These are phyloP conservation scores for Ustilago cynodontis DNA, from an alignment of 1,284 basidiomycete genomes.

Conservation along the genomic window DNA sequence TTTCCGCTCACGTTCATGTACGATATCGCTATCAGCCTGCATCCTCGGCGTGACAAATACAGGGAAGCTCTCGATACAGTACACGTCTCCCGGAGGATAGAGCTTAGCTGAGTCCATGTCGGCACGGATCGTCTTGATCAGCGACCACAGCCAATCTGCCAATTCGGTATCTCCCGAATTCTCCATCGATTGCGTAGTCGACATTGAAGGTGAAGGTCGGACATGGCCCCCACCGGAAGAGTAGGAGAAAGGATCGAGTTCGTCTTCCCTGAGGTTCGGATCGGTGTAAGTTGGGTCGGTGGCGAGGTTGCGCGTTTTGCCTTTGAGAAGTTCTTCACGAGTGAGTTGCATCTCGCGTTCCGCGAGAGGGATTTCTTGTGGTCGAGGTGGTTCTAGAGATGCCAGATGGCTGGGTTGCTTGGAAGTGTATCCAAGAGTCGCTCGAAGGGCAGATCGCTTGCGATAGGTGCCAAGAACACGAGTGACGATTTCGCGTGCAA, in stretches of 20 bases:
- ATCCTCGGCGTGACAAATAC: slow-evolving; percentile 59
- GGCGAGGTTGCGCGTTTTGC: slow-evolving; percentile 55
- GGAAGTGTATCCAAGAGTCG: slow-evolving; percentile 18
- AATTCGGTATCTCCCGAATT: slow-evolving; percentile 41
- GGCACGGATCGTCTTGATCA: slow-evolving; percentile 66
- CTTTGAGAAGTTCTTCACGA: slow-evolving; percentile 52
- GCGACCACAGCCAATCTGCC: slow-evolving; percentile 61
- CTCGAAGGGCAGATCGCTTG: slow-evolving; percentile 45
- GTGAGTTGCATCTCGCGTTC: slow-evolving; percentile 49
- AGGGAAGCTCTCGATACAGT: slow-evolving; percentile 58
- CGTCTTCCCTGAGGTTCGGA: slow-evolving; percentile 49
- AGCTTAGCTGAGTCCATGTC: slow-evolving; percentile 58
- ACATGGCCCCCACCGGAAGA: slow-evolving; percentile 38
- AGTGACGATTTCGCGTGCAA: slow-evolving; percentile 73
- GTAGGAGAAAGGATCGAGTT: slow-evolving; percentile 45
- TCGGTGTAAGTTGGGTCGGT: slow-evolving; percentile 51
- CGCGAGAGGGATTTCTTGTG: slow-evolving; percentile 39
- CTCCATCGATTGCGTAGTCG: background rate
- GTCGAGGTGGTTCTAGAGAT: slow-evolving; percentile 37
- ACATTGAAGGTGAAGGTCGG: slow-evolving; percentile 10
- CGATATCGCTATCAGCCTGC: slow-evolving; percentile 39
- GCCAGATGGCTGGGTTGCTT: slow-evolving; percentile 25
- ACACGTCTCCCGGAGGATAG: slow-evolving; percentile 63
- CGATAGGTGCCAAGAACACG: slow-evolving; percentile 69
- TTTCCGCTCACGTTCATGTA: slow-evolving; percentile 12